Percentiles rank a stretch among this genome's conserved stretches.
These are phyloP conservation scores for Peziza echinospora DNA, from an alignment of 495 filamentous ascomycete genomes.

Conservation along the genomic window DNA sequence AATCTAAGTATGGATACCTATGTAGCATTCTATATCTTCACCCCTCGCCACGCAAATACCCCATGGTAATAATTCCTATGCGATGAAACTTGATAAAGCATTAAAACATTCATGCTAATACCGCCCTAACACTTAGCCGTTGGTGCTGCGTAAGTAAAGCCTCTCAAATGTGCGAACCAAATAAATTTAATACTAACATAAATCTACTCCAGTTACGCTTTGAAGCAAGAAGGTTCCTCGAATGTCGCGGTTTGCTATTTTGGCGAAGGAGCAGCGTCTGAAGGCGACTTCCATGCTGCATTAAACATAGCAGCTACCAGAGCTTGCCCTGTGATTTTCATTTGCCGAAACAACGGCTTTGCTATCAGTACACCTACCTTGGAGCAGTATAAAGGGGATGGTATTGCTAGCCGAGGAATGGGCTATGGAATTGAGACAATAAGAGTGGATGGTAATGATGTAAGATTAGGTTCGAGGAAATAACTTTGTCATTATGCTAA, in stretches of 20 bases:
- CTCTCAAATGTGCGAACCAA: neutral
- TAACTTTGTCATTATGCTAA: neutral
- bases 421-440: constrained; percentile 97
- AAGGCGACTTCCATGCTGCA: constrained; percentile 94
- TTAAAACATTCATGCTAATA: too few relatives aligned
- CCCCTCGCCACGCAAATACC: constrained; percentile 88
- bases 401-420: constrained; percentile 82
- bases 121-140: too few relatives aligned
- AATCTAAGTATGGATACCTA: too few relatives aligned
- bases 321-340: constrained; percentile 75
- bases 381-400: constrained; percentile 92
- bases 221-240: constrained; percentile 60
- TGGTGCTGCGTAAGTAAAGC: constrained; percentile 43
- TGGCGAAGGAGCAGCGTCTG: constrained; percentile 90
- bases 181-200: neutral
- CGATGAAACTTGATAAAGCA: too few relatives aligned
- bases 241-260: constrained; percentile 79
- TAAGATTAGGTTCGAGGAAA: too few relatives aligned
- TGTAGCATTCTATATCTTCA: constrained; percentile 77
- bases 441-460: constrained; percentile 85
- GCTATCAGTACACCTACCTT: constrained; percentile 87
- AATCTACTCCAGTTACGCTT: constrained; percentile 35
- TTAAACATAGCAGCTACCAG: constrained; percentile 91
- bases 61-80: constrained; percentile 44
- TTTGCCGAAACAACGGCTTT: constrained; percentile 95